Evolutionary conservation across 208 protist genomes (phyloP).

Genomic region (Acanthamoeba castellanii): DNA sequence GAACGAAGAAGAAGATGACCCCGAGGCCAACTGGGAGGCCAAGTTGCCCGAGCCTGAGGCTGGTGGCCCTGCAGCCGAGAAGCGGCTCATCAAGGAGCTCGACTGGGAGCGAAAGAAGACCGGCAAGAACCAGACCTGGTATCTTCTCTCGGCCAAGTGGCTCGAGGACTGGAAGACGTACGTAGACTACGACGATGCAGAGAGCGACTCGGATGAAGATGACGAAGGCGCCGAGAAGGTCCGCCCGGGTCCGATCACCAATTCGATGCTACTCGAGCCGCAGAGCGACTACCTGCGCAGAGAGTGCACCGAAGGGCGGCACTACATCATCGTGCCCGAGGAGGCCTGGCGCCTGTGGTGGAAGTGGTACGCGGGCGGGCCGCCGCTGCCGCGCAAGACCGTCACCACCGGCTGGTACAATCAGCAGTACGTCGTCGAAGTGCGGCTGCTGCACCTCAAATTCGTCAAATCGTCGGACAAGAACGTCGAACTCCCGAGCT

Average conservation of each 20-base stretch:
- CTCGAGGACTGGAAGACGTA: constrained; percentile 60
- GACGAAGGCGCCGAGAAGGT: not conserved
- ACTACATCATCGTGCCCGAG: constrained; percentile 54
- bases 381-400: constrained; percentile 35
- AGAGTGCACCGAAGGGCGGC: constrained; percentile 2
- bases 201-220: not conserved
- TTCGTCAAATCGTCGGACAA: constrained; percentile 49
- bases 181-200: constrained; percentile 43
- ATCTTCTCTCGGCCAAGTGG: constrained; percentile 51
- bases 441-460: constrained; percentile 59
- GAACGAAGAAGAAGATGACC: constrained; percentile 22
- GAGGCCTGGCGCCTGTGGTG: constrained; percentile 43
- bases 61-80: constrained; percentile 32
- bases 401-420: not conserved
- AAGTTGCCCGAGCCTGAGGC: constrained; percentile 16
- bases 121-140: constrained; percentile 43
- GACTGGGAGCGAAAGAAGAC: constrained; percentile 50
- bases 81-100: constrained; percentile 47
- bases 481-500: constrained; percentile 27
- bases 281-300: constrained; percentile 16
- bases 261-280: constrained; percentile 51
- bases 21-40: constrained; percentile 26
- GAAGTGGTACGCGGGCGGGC: constrained; percentile 71
- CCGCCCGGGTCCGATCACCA: constrained; percentile 54
- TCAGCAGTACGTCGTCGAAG: constrained; percentile 62